Base-by-base conservation (phyloP, 2,329 filamentous ascomycete species). In the Penicillium sp. region DNA sequence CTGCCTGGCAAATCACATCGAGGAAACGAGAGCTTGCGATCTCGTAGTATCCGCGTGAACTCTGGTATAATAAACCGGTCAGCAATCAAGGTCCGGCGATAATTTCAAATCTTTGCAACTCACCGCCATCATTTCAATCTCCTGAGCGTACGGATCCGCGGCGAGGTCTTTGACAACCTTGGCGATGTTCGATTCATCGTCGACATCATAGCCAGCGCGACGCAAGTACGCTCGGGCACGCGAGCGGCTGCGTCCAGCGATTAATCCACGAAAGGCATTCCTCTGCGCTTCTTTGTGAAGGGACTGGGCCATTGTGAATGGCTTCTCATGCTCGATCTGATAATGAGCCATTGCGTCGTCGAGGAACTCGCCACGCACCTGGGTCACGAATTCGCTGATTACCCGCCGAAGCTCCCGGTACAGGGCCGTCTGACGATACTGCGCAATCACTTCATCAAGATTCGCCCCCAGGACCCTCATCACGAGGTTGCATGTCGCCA, bases 251-350 rank as follows among this genome's bases (percentile, higher is more conserved):
- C 75, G 73, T 6, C 60, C 60, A 5, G 31, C 13, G 4, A 31
- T 51, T 1, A 77, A 50, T 3, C 52, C 36, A 0, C 51, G 44
- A 0, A 65, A 36, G 1, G 66, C 57, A 11, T 61, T 56, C 5
- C 55, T 56, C 3, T 61, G 69, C 0, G 67, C 65, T 3, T 63
- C 54, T 1, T 70, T 68, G 2, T 75, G 70, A 0, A 67, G 51
- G 0, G 31, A 19, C 9, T 60, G 65, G 1, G 73, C 72, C 66
- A 85, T 81, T 0, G 86, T 89, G 60, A 86, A 85, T 0, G 88
- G 78, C 2, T 83, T 80, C 7, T 80, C 75, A 0, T 75, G 76
- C 64, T 89, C 87, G 1, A 86, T 80, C 0, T 75, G 63, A 64
- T 82, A 87, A 2, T 83, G 77, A 0, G 81, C 82, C 62, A 4